These are phyloP conservation scores for Asterophora lycoperdoides DNA, from an alignment of 768 basidiomycete genomes.

Conservation along the genomic window DNA sequence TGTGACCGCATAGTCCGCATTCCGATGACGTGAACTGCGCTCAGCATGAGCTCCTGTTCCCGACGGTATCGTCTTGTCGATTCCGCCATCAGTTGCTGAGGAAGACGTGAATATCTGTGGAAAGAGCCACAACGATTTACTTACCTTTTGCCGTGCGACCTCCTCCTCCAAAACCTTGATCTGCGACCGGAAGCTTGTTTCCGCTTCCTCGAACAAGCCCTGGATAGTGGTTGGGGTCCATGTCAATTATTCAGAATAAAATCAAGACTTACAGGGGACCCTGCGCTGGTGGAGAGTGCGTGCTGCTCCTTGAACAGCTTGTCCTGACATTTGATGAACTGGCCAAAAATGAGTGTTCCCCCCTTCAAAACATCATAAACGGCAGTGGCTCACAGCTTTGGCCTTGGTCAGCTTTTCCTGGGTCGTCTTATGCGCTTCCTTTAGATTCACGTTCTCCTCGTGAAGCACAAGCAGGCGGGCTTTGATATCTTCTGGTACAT, in stretches of 20 bases:
- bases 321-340: slow-evolving; percentile 95
- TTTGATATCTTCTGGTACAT: slow-evolving; percentile 80
- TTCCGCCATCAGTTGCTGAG: slow-evolving; percentile 49
- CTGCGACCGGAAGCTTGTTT: slow-evolving; percentile 59
- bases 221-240: slow-evolving; percentile 16
- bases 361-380: neutral
- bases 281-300: slow-evolving; percentile 45
- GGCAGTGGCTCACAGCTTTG: slow-evolving; percentile 46
- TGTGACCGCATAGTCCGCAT: slow-evolving; percentile 62
- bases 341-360: neutral
- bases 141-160: slow-evolving; percentile 51
- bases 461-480: slow-evolving; percentile 68
- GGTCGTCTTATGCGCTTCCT: slow-evolving; percentile 64
- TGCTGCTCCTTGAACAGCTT: slow-evolving; percentile 82
- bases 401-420: slow-evolving; percentile 81
- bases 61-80: slow-evolving; percentile 57
- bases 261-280: slow-evolving; percentile 36
- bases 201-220: slow-evolving; percentile 69
- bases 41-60: slow-evolving; percentile 81
- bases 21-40: slow-evolving; percentile 67
- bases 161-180: slow-evolving; percentile 67
- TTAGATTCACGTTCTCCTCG: slow-evolving; percentile 68
- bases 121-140: neutral
- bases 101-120: neutral
- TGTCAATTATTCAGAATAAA: neutral